Conservation (phyloP, 768 basidiomycete genomes). For the Boletellus emodensis region DNA sequence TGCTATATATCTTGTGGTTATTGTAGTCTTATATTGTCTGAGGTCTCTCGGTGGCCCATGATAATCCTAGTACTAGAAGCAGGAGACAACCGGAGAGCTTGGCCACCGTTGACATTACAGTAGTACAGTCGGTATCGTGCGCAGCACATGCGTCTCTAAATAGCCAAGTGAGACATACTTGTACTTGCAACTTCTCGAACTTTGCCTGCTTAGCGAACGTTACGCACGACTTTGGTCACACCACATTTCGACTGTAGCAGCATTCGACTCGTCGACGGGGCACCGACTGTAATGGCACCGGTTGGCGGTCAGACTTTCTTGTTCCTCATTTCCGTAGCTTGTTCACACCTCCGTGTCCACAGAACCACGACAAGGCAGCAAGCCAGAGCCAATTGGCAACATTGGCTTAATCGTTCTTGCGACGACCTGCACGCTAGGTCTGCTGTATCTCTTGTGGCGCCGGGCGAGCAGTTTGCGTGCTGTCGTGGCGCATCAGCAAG, state of each 20-base stretch:
- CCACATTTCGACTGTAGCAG: background rate
- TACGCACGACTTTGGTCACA: background rate
- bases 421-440: slow-evolving; percentile 54
- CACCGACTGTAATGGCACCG: slow-evolving; percentile 18
- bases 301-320: slow-evolving; percentile 17
- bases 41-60: background rate
- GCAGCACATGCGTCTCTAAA: background rate
- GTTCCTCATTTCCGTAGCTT: background rate
- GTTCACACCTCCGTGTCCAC: slow-evolving; percentile 2
- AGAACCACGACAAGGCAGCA: slow-evolving; percentile 60
- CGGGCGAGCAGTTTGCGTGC: slow-evolving; percentile 51
- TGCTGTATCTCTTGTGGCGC: slow-evolving; percentile 61
- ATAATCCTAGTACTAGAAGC: background rate
- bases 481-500: slow-evolving; percentile 62
- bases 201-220: background rate
- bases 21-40: slow-evolving; percentile 10
- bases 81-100: background rate
- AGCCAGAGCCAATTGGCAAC: slow-evolving; percentile 63
- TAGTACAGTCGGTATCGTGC: background rate
- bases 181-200: background rate
- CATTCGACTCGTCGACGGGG: background rate
- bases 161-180: background rate
- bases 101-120: background rate
- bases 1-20: slow-evolving; percentile 8
- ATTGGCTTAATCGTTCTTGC: slow-evolving; percentile 50